phyloP scores from a whole-genome alignment of 2,329 filamentous ascomycete genomes.

The Emmonsia crescens region DNA sequence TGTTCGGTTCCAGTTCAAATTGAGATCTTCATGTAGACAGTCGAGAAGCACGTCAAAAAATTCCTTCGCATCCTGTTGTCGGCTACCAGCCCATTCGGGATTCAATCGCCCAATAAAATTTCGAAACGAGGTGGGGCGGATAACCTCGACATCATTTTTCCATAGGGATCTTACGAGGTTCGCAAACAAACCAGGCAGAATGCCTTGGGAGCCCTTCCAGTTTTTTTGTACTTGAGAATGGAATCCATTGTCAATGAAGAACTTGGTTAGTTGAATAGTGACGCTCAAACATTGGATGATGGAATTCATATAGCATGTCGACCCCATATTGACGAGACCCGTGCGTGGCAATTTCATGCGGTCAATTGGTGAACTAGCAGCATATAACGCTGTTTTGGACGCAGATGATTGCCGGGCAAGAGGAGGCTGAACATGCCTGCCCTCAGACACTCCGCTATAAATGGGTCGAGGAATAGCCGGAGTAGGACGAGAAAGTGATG shows the following conservation, averaged over 20 bases:
- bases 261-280: conserved; percentile 51
- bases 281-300: conserved; percentile 72
- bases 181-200: conserved; percentile 51
- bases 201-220: conserved; percentile 56
- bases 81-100: conserved; percentile 57
- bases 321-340: conserved; percentile 68
- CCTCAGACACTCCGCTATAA: conserved; percentile 70
- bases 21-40: conserved; percentile 77
- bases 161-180: conserved; percentile 52
- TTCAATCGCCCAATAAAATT: conserved; percentile 55
- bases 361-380: conserved; percentile 31
- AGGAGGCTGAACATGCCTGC: conserved; percentile 37
- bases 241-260: conserved; percentile 55
- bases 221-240: conserved; percentile 48
- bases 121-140: conserved; percentile 50
- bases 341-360: conserved; percentile 49
- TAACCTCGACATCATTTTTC: conserved; percentile 46
- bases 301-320: conserved; percentile 90
- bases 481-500: conserved; percentile 52
- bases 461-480: conserved; percentile 58
- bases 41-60: conserved; percentile 76
- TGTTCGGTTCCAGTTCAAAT: conserved; percentile 51
- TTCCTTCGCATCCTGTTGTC: conserved; percentile 86
- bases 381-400: conserved; percentile 34
- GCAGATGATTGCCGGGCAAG: conserved; percentile 36